Conservation (phyloP, 164 flowering plant genomes). For the Taxillus chinensis region DNA sequence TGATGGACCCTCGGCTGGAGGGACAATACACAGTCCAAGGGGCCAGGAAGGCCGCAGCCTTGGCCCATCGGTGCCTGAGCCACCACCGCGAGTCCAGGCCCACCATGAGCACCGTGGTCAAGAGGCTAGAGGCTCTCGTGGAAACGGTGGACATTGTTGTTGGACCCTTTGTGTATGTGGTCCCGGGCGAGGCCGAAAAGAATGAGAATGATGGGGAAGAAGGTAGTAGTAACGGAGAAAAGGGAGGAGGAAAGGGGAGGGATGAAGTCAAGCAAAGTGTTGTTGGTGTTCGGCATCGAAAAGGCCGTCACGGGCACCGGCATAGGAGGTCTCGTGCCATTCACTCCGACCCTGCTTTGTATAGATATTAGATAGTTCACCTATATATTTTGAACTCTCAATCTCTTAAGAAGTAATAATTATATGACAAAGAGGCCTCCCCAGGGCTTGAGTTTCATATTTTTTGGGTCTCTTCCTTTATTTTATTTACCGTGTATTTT, state of each 20-base stretch:
- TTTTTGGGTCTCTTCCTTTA: too few relatives aligned
- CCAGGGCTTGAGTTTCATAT: too few relatives aligned
- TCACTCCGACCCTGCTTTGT: slow-evolving; percentile 35
- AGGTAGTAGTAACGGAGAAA: not conserved
- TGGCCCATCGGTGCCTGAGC: slow-evolving; percentile 76
- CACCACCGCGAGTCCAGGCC: slow-evolving; percentile 59
- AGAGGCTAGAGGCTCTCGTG: slow-evolving; percentile 44
- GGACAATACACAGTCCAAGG: slow-evolving; percentile 70
- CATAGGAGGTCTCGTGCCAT: slow-evolving; percentile 30
- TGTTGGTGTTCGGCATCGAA: not conserved
- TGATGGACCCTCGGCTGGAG: slow-evolving; percentile 73
- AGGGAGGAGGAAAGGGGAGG: slow-evolving; percentile 2
- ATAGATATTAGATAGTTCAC: slow-evolving; percentile 1
- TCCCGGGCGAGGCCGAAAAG: slow-evolving; percentile 17
- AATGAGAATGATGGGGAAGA: not conserved
- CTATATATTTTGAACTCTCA: too few relatives aligned
- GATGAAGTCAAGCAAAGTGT: slow-evolving; percentile 9
- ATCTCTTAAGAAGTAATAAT: too few relatives aligned
- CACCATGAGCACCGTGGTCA: slow-evolving; percentile 59
- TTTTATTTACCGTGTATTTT: too few relatives aligned
- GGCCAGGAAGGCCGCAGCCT: slow-evolving; percentile 46
- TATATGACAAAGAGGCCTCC: too few relatives aligned
- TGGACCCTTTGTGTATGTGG: slow-evolving; percentile 55
- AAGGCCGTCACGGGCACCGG: slow-evolving; percentile 14
- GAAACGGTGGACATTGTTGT: slow-evolving; percentile 40